Evolutionary conservation across 2,329 filamentous ascomycete species (phyloP).

Genomic region (Dactylellina drechsleri): DNA sequence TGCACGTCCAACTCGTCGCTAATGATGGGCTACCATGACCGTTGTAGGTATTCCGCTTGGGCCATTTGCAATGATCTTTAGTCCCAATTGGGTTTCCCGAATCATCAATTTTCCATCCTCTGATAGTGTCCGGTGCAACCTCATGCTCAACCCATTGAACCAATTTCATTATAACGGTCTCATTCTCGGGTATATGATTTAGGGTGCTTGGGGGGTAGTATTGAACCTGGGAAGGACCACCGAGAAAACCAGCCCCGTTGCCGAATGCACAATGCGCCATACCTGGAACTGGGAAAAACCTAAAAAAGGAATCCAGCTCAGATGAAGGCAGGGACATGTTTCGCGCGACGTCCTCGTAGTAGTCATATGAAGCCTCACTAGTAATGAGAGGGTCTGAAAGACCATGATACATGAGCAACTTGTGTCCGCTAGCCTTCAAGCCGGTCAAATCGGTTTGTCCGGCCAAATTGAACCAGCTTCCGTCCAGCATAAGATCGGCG

Average conservation of each 20-base stretch:
- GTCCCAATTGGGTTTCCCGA: conserved; percentile 6
- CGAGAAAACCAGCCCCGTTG: conserved; percentile 45
- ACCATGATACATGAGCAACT: conserved; percentile 66
- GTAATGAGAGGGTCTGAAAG: conserved; percentile 20
- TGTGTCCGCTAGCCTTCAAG: conserved; percentile 63
- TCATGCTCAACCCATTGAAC: conserved; percentile 66
- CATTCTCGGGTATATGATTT: neutral
- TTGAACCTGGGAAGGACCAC: conserved; percentile 8
- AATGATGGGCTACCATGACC: conserved; percentile 16
- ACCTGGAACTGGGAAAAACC: conserved; percentile 60
- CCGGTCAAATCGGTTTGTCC: conserved; percentile 61
- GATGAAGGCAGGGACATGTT: conserved; percentile 22
- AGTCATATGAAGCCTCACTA: conserved; percentile 1
- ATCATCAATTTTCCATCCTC: conserved; percentile 39
- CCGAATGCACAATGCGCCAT: conserved; percentile 60
- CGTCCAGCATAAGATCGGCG: conserved; percentile 60
- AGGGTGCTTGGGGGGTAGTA: conserved; percentile 1
- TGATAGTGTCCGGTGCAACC: conserved; percentile 59
- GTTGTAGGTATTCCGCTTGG: conserved; percentile 21
- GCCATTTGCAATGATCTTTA: conserved; percentile 38
- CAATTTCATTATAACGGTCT: conserved; percentile 62
- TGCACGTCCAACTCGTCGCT: conserved; percentile 18
- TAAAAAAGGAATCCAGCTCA: conserved; percentile 59
- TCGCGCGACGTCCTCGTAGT: conserved; percentile 20
- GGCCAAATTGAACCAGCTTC: conserved; percentile 60